A percentile compares a stretch with the other conserved stretches of the same genome.
phyloP scores from a whole-genome alignment of 2,329 filamentous ascomycete genomes.

The Trichoderma citrinoviride region DNA sequence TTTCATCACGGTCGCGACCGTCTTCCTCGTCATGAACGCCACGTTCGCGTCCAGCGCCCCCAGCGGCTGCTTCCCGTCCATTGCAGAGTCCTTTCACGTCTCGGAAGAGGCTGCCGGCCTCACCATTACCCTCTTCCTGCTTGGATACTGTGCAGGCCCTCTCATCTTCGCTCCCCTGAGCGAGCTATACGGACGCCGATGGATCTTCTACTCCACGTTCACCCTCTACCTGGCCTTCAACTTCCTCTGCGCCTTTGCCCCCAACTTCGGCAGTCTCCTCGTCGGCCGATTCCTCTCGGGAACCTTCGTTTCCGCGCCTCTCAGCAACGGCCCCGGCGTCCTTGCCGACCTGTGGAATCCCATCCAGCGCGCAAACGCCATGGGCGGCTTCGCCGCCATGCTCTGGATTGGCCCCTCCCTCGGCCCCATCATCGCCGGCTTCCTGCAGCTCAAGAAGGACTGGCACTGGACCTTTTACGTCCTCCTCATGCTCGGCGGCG shows the following conservation, averaged over 20 bases:
- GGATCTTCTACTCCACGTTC: slow-evolving; percentile 52
- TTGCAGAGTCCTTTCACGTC: slow-evolving; percentile 41
- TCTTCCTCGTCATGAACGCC: slow-evolving; percentile 53
- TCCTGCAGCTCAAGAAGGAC: slow-evolving; percentile 52
- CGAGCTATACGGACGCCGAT: slow-evolving; percentile 56
- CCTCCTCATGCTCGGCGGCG: slow-evolving; percentile 43
- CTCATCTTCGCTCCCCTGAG: slow-evolving; percentile 56
- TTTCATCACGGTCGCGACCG: slow-evolving; percentile 42
- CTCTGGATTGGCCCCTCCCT: slow-evolving; percentile 54
- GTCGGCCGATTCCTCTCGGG: slow-evolving; percentile 56
- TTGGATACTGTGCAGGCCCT: slow-evolving; percentile 58
- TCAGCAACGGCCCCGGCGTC: slow-evolving; percentile 51
- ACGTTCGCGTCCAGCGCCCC: slow-evolving; percentile 47
- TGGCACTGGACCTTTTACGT: slow-evolving; percentile 56
- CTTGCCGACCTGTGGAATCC: slow-evolving; percentile 54
- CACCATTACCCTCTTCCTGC: slow-evolving; percentile 53
- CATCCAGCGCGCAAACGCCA: slow-evolving; percentile 50
- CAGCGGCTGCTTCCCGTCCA: slow-evolving; percentile 35
- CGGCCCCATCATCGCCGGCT: slow-evolving; percentile 55
- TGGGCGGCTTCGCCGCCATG: slow-evolving; percentile 53
- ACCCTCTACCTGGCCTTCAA: slow-evolving; percentile 49
- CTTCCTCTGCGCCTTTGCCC: slow-evolving; percentile 54
- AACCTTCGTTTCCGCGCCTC: slow-evolving; percentile 51
- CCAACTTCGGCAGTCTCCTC: slow-evolving; percentile 51
- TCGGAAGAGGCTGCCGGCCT: slow-evolving; percentile 47